Evolutionary conservation across 805 yeast species (phyloP).

Genomic region (Monosporozyma yasuniensis): DNA sequence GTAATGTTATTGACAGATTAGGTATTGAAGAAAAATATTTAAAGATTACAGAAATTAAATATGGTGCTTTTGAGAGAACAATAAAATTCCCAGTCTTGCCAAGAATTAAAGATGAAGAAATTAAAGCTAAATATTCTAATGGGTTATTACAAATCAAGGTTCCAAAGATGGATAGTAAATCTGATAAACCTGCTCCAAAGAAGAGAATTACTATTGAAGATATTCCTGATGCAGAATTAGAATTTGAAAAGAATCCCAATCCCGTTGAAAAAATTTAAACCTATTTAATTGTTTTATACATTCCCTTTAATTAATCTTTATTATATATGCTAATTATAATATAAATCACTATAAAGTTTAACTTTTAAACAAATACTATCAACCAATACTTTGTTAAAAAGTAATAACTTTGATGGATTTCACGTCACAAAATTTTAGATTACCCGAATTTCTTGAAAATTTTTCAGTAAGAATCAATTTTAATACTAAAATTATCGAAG

Average conservation of each 20-base stretch:
- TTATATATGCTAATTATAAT: too few species aligned
- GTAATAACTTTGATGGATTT: neutral
- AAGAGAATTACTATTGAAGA: constrained; percentile 40
- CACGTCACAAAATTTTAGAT: neutral
- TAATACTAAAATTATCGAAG: neutral
- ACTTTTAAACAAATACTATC: too few species aligned
- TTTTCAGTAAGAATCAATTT: neutral
- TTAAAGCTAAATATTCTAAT: constrained; percentile 44
- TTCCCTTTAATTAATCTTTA: neutral
- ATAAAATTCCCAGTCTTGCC: constrained; percentile 48
- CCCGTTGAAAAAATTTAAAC: constrained; percentile 29
- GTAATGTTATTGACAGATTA: constrained; percentile 35
- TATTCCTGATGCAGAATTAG: constrained; percentile 41
- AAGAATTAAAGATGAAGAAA: constrained; percentile 42
- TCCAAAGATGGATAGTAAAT: constrained; percentile 33
- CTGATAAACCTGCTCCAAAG: constrained; percentile 32
- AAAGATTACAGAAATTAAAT: constrained; percentile 45
- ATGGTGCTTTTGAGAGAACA: constrained; percentile 50
- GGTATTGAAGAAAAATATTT: constrained; percentile 33
- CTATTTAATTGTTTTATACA: neutral
- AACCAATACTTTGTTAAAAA: too few species aligned
- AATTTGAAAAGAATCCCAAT: constrained; percentile 41
- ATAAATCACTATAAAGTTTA: too few species aligned
- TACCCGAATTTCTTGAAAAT: neutral
- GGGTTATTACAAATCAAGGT: constrained; percentile 46